Evolutionary conservation across 176 grass and related monocot genomes (phyloP).

Genomic region (Phragmites australis): DNA sequence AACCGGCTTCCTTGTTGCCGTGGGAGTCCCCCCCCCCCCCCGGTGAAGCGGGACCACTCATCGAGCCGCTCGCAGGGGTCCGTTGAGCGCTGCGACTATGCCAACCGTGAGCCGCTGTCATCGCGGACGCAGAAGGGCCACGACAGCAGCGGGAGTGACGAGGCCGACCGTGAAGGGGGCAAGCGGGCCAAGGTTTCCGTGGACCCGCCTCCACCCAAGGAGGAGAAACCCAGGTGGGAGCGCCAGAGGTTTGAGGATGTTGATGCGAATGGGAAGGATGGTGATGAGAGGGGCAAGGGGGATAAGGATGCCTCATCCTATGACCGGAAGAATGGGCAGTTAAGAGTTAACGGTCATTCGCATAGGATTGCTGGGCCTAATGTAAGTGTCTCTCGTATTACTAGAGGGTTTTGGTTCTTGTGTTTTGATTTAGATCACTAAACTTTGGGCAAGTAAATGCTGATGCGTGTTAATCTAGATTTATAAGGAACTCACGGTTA

Average conservation of each 20-base stretch:
- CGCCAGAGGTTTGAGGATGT: constrained; percentile 50
- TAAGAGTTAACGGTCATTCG: constrained; percentile 30
- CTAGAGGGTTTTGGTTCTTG: neutral
- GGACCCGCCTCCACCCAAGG: constrained; percentile 45
- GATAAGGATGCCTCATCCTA: constrained; percentile 36
- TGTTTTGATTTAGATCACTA: constrained; percentile 23
- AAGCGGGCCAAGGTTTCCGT: constrained; percentile 58
- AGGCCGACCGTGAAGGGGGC: constrained; percentile 35
- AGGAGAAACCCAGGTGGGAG: constrained; percentile 43
- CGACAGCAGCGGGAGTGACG: constrained; percentile 9
- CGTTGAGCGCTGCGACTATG: constrained; percentile 36
- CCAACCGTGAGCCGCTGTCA: constrained; percentile 25
- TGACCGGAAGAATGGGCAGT: constrained; percentile 36
- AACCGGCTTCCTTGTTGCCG: constrained; percentile 28
- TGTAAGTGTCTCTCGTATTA: constrained; percentile 48
- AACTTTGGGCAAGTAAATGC: neutral
- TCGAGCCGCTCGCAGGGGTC: constrained; percentile 40
- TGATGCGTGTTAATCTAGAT: neutral
- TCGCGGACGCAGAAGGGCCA: constrained; percentile 48
- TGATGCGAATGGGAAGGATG: constrained; percentile 27
- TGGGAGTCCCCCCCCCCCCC: constrained; percentile 37
- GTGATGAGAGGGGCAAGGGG: constrained; percentile 55
- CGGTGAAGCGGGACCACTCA: constrained; percentile 50
- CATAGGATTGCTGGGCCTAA: constrained; percentile 38
- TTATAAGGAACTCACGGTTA: neutral